phyloP scores from a whole-genome alignment of 176 grass and related monocot species.

The Juncus effusus region DNA sequence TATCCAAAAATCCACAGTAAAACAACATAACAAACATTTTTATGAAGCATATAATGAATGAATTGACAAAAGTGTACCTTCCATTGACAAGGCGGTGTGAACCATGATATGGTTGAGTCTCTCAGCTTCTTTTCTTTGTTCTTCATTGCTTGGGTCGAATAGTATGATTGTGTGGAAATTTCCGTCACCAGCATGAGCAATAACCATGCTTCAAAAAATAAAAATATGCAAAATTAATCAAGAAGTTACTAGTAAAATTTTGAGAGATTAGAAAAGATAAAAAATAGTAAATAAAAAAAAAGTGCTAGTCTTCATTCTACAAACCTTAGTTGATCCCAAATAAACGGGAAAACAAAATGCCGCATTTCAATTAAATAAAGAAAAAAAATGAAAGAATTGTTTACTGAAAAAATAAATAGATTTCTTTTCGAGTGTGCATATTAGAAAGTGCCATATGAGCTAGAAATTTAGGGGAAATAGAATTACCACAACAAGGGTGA shows the following conservation, averaged over 20 bases:
- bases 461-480: conserved; percentile 13
- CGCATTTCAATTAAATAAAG: no score
- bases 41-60: background rate
- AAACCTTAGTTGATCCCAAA: no score
- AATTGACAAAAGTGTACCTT: conserved; percentile 47
- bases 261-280: background rate
- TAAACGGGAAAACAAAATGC: no score
- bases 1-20: conserved; percentile 13
- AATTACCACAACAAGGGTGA: conserved; percentile 80
- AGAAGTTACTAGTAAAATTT: conserved; percentile 8
- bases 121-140: conserved; percentile 71
- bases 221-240: conserved; percentile 26
- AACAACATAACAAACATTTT: no score
- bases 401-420: background rate
- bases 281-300: background rate
- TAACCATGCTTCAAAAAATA: conserved; percentile 56
- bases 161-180: conserved; percentile 98
- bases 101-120: conserved; percentile 97
- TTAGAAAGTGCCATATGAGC: no score
- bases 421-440: background rate
- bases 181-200: conserved; percentile 94
- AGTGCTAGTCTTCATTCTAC: no score
- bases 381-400: no score
- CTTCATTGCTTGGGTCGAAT: conserved; percentile 75
- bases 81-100: conserved; percentile 82